phyloP scores from a whole-genome alignment of 1,284 basidiomycete genomes.

The Stereum hirsutum region DNA sequence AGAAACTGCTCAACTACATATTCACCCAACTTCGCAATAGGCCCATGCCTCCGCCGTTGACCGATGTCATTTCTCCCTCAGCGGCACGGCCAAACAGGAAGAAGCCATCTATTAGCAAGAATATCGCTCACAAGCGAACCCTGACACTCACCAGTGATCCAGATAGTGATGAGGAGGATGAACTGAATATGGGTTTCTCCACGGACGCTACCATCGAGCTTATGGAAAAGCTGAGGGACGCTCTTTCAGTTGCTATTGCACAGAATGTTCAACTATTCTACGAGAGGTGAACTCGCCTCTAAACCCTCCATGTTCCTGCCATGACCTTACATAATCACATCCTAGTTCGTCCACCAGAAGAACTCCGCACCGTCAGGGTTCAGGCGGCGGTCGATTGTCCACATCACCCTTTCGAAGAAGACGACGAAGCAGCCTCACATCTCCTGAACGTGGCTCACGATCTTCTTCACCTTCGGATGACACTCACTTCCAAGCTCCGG shows the following conservation, averaged over 20 bases:
- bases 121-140: too few relatives aligned
- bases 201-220: constrained; percentile 55
- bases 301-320: too few relatives aligned
- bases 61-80: constrained; percentile 30
- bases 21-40: constrained; percentile 47
- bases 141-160: constrained; percentile 14
- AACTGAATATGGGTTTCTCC: constrained; percentile 40
- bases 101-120: too few relatives aligned
- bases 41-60: constrained; percentile 34
- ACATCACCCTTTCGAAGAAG: constrained; percentile 12
- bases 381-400: too few relatives aligned
- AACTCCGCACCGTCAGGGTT: too few relatives aligned
- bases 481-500: constrained; percentile 28
- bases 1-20: constrained; percentile 50
- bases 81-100: too few relatives aligned
- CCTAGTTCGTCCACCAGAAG: too few relatives aligned
- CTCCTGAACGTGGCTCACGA: constrained; percentile 34
- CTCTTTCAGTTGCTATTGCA: constrained; percentile 42
- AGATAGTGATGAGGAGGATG: constrained; percentile 37
- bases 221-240: constrained; percentile 51
- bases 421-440: constrained; percentile 15
- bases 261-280: constrained; percentile 52
- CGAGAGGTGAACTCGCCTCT: too few relatives aligned
- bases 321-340: too few relatives aligned
- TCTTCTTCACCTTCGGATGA: constrained; percentile 44